Percentiles rank a stretch among this genome's conserved stretches.
These are phyloP conservation scores for Acanthochlamys bracteata DNA, from an alignment of 106 monocot genomes.

Conservation along the genomic window DNA sequence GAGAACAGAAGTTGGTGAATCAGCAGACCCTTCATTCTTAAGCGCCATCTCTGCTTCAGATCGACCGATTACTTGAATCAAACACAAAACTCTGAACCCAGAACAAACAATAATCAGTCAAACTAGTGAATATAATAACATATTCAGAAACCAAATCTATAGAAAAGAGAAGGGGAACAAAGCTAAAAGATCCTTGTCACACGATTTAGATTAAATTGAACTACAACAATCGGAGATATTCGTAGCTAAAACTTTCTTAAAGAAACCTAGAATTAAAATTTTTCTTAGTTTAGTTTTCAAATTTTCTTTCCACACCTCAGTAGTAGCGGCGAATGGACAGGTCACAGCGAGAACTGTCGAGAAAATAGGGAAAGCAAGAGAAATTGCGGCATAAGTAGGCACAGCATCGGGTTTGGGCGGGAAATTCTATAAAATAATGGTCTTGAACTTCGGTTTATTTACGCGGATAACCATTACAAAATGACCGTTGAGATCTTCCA, in stretches of 20 bases:
- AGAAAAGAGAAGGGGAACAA: neutral
- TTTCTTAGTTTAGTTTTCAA: neutral
- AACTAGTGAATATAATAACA: neutral
- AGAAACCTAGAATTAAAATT: no score
- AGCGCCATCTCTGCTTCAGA: constrained; percentile 5
- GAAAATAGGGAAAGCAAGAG: neutral
- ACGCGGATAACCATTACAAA: neutral
- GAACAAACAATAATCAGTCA: neutral
- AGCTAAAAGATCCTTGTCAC: neutral
- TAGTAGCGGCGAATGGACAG: neutral
- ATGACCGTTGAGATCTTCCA: no score
- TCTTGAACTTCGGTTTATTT: neutral
- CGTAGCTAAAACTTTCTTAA: no score
- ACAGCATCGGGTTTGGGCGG: neutral
- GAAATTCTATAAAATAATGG: neutral
- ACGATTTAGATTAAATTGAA: no score
- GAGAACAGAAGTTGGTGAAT: constrained; percentile 83
- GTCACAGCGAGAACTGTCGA: neutral
- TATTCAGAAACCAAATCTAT: neutral
- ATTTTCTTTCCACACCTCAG: neutral
- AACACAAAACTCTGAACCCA: no score
- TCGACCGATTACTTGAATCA: neutral
- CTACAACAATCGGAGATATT: no score
- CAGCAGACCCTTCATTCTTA: constrained; percentile 38
- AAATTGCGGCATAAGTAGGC: neutral